Evolutionary conservation across 2,329 filamentous ascomycete genomes (phyloP), one percentile per base, ranked within the genome.

Genomic region (Aspergillus sclerotialis): DNA sequence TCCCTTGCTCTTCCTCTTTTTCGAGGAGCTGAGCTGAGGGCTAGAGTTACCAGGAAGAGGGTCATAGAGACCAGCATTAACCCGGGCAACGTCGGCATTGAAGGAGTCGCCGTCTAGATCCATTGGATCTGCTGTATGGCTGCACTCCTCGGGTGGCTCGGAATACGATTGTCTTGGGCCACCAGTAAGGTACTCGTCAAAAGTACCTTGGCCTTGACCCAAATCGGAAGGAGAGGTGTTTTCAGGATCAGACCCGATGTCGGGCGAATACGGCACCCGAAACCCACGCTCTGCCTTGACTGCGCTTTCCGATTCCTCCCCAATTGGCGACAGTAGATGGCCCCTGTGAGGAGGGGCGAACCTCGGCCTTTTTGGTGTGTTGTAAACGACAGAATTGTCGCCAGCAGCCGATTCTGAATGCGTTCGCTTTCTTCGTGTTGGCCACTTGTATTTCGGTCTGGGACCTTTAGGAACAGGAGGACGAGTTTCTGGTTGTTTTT

Each of bases 1-100:
- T 16, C 24, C 37, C 18, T 33, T 43, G 28, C 27, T 23, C 10
- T 23, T 23, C 10, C 19, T 23, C 10, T 23, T 23, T 10, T 23
- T 23, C 19, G 19, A 23, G 19, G 10, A 7, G 19, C 7, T 10
- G 10, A 23, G 19, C 6, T 6, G 19, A 10, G 6, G 19, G 10
- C 19, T 23, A 23, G 19, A 6, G 10, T 23, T 23, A 10, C 10
- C 19, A 10, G 19, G 19, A 6, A 6, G 19, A 23, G 19, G 7
- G 19, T 6, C 10, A 10, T 6, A 6, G 10, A 23, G 19, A 23
- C 10, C 7, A 23, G 19, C 10, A 23, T 7, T 23, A 23, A 23
- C 7, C 19, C 10, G 19, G 19, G 6, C 10, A 10, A 7, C 19
- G 19, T 23, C 10, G 6, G 19, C 7, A 10, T 23, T 23, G 19